Conservation (phyloP, 306 rosid genomes). For the Argentina anserina region DNA sequence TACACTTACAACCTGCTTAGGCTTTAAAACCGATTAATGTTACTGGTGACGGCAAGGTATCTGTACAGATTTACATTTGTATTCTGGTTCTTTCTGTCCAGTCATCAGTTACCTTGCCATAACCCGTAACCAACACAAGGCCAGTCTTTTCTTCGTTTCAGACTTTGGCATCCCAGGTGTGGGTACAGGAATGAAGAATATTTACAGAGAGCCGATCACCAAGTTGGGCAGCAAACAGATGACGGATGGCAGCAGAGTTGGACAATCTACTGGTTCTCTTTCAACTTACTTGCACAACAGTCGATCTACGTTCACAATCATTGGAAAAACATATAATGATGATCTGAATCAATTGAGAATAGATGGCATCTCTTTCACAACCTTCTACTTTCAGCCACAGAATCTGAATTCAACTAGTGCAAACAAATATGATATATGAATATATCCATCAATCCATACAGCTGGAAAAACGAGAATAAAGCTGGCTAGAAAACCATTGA, state of each 20-base stretch:
- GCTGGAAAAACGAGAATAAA: background rate
- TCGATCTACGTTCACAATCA: background rate
- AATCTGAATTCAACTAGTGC: background rate
- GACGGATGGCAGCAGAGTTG: background rate
- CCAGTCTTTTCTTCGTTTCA: too few species aligned
- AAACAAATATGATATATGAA: background rate
- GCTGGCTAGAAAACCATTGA: conserved; percentile 9
- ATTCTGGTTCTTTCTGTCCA: too few species aligned
- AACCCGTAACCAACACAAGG: too few species aligned
- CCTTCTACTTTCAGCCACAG: background rate
- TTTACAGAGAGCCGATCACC: background rate
- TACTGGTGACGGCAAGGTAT: too few species aligned
- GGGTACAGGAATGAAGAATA: too few species aligned
- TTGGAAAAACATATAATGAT: background rate
- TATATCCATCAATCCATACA: background rate
- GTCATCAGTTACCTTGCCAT: too few species aligned
- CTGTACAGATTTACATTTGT: too few species aligned
- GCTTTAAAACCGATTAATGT: too few species aligned
- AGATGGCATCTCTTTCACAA: background rate
- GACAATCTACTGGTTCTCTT: background rate
- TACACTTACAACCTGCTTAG: too few species aligned
- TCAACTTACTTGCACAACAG: background rate
- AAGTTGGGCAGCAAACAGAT: background rate
- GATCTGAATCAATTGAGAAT: background rate
- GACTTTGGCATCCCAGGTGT: too few species aligned